phyloP scores from a whole-genome alignment of 257 asterid species.

The Dorcoceras hygrometricum region DNA sequence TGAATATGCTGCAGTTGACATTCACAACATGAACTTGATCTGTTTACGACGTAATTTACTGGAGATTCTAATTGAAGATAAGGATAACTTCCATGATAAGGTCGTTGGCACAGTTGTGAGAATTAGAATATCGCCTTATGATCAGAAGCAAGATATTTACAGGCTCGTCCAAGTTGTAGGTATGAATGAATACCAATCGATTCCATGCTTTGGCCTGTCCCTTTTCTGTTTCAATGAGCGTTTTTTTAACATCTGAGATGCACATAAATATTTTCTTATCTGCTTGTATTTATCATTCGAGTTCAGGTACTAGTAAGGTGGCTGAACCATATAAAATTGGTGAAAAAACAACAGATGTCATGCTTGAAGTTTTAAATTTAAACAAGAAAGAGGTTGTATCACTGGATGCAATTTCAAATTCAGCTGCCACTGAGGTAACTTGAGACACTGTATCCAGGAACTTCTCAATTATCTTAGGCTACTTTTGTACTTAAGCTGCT shows the following conservation, averaged over 20 bases:
- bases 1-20: conserved; percentile 84
- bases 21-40: conserved; percentile 75
- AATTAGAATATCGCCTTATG: conserved; percentile 64
- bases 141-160: conserved; percentile 71
- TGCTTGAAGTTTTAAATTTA: conserved; percentile 83
- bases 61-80: conserved; percentile 66
- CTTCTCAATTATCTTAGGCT: conserved; percentile 19
- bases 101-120: conserved; percentile 80
- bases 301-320: conserved; percentile 67
- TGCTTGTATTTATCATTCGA: conserved; percentile 11
- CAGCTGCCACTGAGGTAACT: conserved; percentile 80
- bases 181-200: conserved; percentile 30
- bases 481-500: conserved; percentile 16
- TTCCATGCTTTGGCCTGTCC: conserved; percentile 17
- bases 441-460: conserved; percentile 12
- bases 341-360: conserved; percentile 59
- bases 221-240: not conserved
- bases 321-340: conserved; percentile 73
- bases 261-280: conserved; percentile 9
- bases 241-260: conserved; percentile 1
- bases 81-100: conserved; percentile 54
- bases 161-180: conserved; percentile 97
- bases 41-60: conserved; percentile 69
- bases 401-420: conserved; percentile 74
- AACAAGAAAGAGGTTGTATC: conserved; percentile 71